These are phyloP conservation scores for Platismatia glauca DNA, from an alignment of 495 filamentous ascomycete genomes.

Conservation along the genomic window DNA sequence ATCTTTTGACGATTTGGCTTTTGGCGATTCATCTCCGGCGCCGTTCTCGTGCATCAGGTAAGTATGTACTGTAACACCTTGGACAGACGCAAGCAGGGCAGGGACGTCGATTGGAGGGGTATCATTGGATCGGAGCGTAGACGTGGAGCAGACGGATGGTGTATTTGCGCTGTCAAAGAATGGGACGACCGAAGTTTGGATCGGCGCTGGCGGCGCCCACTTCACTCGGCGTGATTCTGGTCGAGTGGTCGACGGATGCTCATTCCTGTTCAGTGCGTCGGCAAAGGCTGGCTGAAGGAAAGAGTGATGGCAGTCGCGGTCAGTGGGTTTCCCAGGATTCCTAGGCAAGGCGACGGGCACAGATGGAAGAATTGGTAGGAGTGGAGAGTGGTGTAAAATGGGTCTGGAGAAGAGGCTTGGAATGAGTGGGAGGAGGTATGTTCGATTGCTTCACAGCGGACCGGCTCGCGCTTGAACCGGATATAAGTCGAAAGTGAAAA, in stretches of 20 bases:
- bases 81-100: background rate
- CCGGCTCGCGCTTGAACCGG: conserved; percentile 3
- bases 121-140: conserved; percentile 7
- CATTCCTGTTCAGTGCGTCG: background rate
- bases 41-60: background rate
- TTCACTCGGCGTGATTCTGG: background rate
- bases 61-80: background rate
- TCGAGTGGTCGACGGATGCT: background rate
- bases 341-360: background rate
- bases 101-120: background rate
- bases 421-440: background rate
- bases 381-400: background rate
- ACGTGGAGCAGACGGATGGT: background rate
- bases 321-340: background rate
- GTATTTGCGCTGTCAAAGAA: background rate
- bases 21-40: conserved; percentile 10
- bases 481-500: background rate
- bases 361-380: background rate
- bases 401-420: conserved; percentile 1
- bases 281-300: background rate
- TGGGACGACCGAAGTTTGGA: background rate
- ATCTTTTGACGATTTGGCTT: conserved; percentile 8
- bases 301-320: background rate
- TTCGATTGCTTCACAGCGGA: conserved; percentile 2
- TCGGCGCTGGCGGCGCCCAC: background rate